Evolutionary conservation across 352 stramenopile genomes (phyloP), one percentile per base, ranked within the genome.

Genomic region (Phytophthora hybrid): DNA sequence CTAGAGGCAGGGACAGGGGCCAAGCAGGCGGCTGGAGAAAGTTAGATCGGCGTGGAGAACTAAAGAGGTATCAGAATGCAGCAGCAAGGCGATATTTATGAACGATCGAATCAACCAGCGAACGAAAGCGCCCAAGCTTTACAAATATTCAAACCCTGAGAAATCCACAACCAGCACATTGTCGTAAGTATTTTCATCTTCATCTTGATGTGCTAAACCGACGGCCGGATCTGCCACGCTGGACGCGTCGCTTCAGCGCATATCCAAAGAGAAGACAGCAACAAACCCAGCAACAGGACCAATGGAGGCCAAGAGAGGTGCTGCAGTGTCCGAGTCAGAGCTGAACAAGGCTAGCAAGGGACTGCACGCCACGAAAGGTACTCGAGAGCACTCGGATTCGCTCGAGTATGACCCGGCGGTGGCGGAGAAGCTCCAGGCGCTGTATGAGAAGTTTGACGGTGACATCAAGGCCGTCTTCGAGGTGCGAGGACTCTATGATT

Each of bases 401-500:
- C 82, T 95, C 63, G 85, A 93, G 57, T 93, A 81, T 66, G 88
- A 95, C 44, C 41, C 79, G 5, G 68, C 69, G 18, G 70, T 95
- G 34, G 86, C 88, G 29, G 73, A 84, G 13, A 85, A 83, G 26
- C 73, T 93, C 4, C 71, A 82, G 11, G 76, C 74, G 8, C 61
- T 93, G 34, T 94, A 91, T 59, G 74, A 88, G 2, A 93, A 93
- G 61, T 72, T 83, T 23, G 76, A 83, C n/a, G 88, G 84, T 2
- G 83, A 94, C 34, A 63, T 94, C 37, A 74, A 77, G 11, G 84
- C 83, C 32, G 83, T 94, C 64, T 94, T 94, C 64, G 73, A 92
- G 74, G 84, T 90, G 14, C 32, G 41, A 23, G 10, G 13, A 21
- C n/a, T 18, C 16, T 13, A n/a, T 21, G 16, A 0, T 49, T 19